Base-by-base conservation (phyloP, 1,284 basidiomycete genomes). In the Malassezia furfur region DNA sequence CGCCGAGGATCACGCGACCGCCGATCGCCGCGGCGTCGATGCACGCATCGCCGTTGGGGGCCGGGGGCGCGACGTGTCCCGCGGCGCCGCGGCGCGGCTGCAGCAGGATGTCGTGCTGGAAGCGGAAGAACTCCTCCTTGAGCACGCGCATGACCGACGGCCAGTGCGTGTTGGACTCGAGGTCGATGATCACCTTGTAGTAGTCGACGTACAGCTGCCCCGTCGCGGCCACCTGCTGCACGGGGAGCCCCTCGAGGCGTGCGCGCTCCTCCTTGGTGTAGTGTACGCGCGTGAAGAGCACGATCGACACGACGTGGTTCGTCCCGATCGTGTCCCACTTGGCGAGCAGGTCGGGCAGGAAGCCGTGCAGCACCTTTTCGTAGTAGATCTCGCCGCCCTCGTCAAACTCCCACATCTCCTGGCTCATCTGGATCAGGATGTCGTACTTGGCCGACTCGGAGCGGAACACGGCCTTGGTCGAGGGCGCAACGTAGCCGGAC, bases 391-490 rank as follows among this genome's bases (percentile, higher is more conserved):
- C 75, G 19, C 94, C 94, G 65, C 96, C 93, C 49, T 89, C 90
- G 52, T 91, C 84, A 74, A 98, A 99, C 64, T 94, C 87, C 89
- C 90, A 98, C 59, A 96, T 84, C 74, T 99, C 94, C 50, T 84
- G 82, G 68, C 89, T 91, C 14, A 99, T 85, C 79, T 96, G 91
- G 50, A 99, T 88, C 75, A 96, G 94, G 50, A 99, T 55, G 46
- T 68, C 65, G 62, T 66, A 83, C 75, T 88, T 91, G 36, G 93
- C 89, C 5, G 90, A 94, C 49, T 74, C 70, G 15, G 88, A 90
- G 35, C 93, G 82, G 68, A 87, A 96, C 48, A 96, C 84, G 17
- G 86, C 79, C 76, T 91, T 94, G 12, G 93, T 96, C 21, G 83
- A 80, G 21, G 85, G 76, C 1, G 87, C 87, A 50, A 96, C 81